Evolutionary conservation across 1,139 yeast species (phyloP), one percentile per base, ranked within the genome.

Genomic region (Hansenula lynferdii): DNA sequence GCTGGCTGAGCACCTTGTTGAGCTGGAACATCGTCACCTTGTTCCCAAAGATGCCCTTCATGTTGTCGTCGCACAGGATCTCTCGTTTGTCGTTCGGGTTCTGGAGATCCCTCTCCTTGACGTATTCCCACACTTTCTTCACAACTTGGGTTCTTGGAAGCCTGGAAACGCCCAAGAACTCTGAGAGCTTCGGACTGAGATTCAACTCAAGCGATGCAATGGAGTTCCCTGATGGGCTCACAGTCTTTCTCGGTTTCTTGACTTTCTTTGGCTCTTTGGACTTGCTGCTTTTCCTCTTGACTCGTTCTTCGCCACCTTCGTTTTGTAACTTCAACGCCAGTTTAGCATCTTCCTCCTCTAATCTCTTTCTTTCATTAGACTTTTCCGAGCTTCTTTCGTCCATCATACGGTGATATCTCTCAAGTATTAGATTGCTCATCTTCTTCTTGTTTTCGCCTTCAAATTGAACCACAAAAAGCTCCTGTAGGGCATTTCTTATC

Each of bases 141-240:
- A 84, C 90, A 21, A 82, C 80, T 53, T 81, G 82, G 0, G 94
- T 82, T 49, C 95, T 64, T 2, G 86, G 72, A 39, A 73, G 55
- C 40, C 67, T 76, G 9, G 67, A 49, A 8, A 53, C 64, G 1
- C 69, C 71, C 19, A 75, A 47, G 19, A 85, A 58, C 5, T 54
- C 64, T 31, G 69, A 65, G 28, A 85, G 66, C 34, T 70, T 72
- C 5, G 70, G 67, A 18, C 85, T 76, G 25, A 83, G 57, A 6
- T 58, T 58, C 61, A 55, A 38, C 17, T 60, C 57, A 22, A 53
- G 41, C 6, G 45, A 43, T 35, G 45, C 57, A 38, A 41, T 55
- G 23, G 54, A 38, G 8, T 44, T 42, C 12, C 39, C 37, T 8
- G 38, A 33, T 6, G 48, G 44, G 6, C 37, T 34, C 6, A 35